Percentiles rank a stretch among this genome's conserved stretches.
These are phyloP conservation scores for Bimuria novae-zelandiae DNA, from an alignment of 2,329 filamentous ascomycete species.

Conservation along the genomic window DNA sequence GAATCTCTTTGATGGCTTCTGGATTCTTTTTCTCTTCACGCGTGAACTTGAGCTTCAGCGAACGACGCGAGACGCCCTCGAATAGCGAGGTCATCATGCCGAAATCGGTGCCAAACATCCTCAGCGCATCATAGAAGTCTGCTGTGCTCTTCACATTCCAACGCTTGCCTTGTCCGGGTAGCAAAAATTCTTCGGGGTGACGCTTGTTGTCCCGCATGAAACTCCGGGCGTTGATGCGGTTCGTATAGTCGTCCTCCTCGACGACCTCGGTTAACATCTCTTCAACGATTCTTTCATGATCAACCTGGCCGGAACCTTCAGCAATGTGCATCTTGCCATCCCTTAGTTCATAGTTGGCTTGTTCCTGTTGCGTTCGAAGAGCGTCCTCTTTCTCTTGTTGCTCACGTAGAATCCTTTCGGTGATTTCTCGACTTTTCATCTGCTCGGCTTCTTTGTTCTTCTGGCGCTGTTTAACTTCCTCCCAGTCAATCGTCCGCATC, in stretches of 20 bases:
- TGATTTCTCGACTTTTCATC: conserved; percentile 23
- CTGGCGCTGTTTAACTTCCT: conserved; percentile 50
- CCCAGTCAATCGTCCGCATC: conserved; percentile 69
- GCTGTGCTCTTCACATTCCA: conserved; percentile 76
- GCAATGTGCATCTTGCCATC: conserved; percentile 76
- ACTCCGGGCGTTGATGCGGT: conserved; percentile 69
- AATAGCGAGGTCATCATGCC: conserved; percentile 80
- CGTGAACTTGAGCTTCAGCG: conserved; percentile 82
- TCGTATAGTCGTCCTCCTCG: conserved; percentile 80
- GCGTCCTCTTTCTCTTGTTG: conserved; percentile 15
- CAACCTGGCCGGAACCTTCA: conserved; percentile 68
- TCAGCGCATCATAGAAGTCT: conserved; percentile 74
- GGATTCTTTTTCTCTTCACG: conserved; percentile 74
- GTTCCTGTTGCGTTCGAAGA: conserved; percentile 13
- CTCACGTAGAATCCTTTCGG: conserved; percentile 28
- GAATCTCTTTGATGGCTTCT: conserved; percentile 64
- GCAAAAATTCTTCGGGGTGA: conserved; percentile 52
- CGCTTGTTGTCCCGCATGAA: conserved; percentile 66
- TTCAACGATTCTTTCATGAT: conserved; percentile 68
- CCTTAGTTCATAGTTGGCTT: conserved; percentile 57
- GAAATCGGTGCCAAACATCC: conserved; percentile 83
- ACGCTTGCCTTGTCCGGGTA: conserved; percentile 49
- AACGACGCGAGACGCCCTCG: conserved; percentile 69
- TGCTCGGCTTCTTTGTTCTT: conserved; percentile 41
- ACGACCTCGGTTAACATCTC: conserved; percentile 60